A percentile compares a stretch with the other conserved stretches of the same genome.
These are phyloP conservation scores for Cymbopogon citratus DNA, from an alignment of 176 grass and related monocot genomes.

Conservation along the genomic window DNA sequence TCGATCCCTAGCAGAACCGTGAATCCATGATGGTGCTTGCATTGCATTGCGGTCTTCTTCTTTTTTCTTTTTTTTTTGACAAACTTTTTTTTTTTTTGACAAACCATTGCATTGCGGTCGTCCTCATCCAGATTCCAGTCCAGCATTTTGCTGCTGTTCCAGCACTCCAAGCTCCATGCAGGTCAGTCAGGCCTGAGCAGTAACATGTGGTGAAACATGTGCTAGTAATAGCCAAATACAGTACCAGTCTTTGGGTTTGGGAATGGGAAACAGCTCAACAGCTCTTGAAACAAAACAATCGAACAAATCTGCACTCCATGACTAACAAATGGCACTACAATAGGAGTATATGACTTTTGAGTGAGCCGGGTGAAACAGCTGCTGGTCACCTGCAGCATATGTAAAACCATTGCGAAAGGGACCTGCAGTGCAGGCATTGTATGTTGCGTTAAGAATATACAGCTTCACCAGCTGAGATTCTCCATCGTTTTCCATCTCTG, in stretches of 20 bases:
- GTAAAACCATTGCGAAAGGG: not conserved
- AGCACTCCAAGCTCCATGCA: no score
- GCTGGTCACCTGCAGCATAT: not conserved
- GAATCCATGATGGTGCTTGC: no score
- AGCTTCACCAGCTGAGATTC: not conserved
- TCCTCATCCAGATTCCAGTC: no score
- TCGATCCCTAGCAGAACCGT: no score
- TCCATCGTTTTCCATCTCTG: not conserved
- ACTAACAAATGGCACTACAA: not conserved
- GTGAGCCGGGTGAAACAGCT: not conserved
- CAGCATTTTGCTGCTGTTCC: no score
- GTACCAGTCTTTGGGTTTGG: not conserved
- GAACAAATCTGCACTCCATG: not conserved
- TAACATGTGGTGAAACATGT: not conserved
- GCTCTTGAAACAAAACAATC: not conserved
- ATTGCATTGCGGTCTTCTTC: no score
- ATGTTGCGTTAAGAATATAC: conserved; percentile 1
- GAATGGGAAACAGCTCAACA: not conserved
- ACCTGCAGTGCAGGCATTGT: not conserved
- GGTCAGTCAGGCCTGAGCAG: no score
- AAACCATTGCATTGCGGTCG: no score
- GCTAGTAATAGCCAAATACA: not conserved
- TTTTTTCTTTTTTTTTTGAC: no score
- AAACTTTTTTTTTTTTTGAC: no score
- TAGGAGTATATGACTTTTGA: not conserved